A percentile compares a stretch with the other conserved stretches of the same genome.
phyloP scores from a whole-genome alignment of 495 filamentous ascomycete species.

The Beverwykella pulmonaria region DNA sequence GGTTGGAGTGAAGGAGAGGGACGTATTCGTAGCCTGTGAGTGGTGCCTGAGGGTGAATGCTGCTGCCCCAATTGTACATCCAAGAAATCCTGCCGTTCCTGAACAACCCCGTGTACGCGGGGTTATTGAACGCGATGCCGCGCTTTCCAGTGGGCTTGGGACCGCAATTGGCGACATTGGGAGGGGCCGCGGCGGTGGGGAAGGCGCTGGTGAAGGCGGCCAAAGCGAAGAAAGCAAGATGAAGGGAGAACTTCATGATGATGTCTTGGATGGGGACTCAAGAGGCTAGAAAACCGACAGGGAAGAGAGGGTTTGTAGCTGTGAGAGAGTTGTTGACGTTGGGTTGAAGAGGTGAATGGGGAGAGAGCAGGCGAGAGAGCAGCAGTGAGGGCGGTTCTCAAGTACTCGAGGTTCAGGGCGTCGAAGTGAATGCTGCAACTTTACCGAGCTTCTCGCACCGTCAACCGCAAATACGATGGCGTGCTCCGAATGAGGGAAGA shows the following conservation, averaged over 20 bases:
- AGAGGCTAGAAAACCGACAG: background rate
- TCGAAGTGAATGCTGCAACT: no score
- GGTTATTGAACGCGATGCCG: conserved; percentile 28
- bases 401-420: no score
- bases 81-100: conserved; percentile 11
- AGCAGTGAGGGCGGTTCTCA: no score
- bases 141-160: conserved; percentile 5
- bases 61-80: conserved; percentile 29
- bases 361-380: background rate
- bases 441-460: no score
- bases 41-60: background rate
- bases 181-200: background rate
- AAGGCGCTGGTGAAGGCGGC: background rate
- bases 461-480: no score
- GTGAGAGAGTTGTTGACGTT: background rate
- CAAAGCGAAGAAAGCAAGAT: background rate
- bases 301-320: background rate
- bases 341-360: background rate
- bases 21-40: conserved; percentile 35
- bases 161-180: background rate
- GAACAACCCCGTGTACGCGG: background rate
- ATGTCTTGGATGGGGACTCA: background rate
- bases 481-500: no score
- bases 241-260: background rate
- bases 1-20: conserved; percentile 17